These are phyloP conservation scores for Scedosporium minutisporum DNA, from an alignment of 2,329 filamentous ascomycete genomes.

Conservation along the genomic window DNA sequence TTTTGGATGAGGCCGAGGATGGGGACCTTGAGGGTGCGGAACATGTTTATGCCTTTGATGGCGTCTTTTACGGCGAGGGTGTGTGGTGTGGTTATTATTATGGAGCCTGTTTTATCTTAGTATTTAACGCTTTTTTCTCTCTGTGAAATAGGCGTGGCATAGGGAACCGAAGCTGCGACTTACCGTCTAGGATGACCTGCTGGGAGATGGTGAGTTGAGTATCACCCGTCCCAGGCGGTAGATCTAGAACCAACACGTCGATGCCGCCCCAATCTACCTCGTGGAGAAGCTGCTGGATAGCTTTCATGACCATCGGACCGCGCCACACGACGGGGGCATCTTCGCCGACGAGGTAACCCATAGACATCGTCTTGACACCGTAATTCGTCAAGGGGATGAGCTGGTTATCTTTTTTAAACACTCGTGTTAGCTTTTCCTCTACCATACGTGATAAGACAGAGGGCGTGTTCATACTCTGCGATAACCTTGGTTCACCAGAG, in stretches of 20 bases:
- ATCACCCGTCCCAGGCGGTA: conserved; percentile 91
- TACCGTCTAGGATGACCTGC: conserved; percentile 79
- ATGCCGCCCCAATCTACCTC: conserved; percentile 89
- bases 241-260: conserved; percentile 79
- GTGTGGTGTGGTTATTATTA: conserved; percentile 90
- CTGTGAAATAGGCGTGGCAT: background rate
- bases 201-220: conserved; percentile 96
- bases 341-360: conserved; percentile 83
- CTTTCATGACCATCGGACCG: conserved; percentile 96
- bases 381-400: conserved; percentile 86
- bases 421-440: too few relatives aligned
- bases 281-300: conserved; percentile 87
- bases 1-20: conserved; percentile 85
- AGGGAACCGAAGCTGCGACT: conserved; percentile 12
- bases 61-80: conserved; percentile 88
- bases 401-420: conserved; percentile 51
- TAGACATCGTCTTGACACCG: conserved; percentile 96
- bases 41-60: conserved; percentile 85
- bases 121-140: conserved; percentile 6
- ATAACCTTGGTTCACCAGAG: conserved; percentile 66
- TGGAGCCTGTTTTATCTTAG: conserved; percentile 42
- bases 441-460: too few relatives aligned
- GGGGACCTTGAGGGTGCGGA: conserved; percentile 71
- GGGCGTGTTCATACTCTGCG: conserved; percentile 44
- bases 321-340: conserved; percentile 86